Evolutionary conservation across 176 grass and related monocot genomes (phyloP).

Genomic region (Triticum timopheevii): DNA sequence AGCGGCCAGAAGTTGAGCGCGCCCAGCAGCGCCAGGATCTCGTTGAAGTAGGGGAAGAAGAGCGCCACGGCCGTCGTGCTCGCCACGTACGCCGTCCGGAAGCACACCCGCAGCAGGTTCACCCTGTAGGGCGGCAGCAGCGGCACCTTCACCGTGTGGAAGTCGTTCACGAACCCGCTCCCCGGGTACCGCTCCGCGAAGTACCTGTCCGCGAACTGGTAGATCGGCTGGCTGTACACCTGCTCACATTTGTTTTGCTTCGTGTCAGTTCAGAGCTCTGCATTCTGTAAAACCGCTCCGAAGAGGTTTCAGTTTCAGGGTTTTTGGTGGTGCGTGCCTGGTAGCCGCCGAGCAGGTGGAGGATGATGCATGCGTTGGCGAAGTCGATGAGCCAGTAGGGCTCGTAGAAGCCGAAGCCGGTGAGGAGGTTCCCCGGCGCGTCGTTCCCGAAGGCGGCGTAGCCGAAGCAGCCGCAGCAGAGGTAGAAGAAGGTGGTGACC

Average conservation of each 20-base stretch:
- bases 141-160: conserved; percentile 46
- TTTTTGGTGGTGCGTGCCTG: conserved; percentile 38
- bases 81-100: conserved; percentile 66
- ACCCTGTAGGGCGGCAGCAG: conserved; percentile 43
- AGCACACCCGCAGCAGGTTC: conserved; percentile 62
- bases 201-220: conserved; percentile 57
- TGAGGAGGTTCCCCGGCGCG: conserved; percentile 79
- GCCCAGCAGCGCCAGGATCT: conserved; percentile 69
- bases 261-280: not conserved
- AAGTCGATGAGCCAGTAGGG: conserved; percentile 83
- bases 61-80: conserved; percentile 60
- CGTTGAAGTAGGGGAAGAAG: conserved; percentile 77
- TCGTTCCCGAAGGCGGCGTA: conserved; percentile 73
- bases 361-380: conserved; percentile 72
- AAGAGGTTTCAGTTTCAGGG: not conserved
- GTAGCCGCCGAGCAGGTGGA: conserved; percentile 72
- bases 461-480: conserved; percentile 87
- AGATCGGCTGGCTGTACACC: conserved; percentile 78
- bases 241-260: not conserved
- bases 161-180: conserved; percentile 63
- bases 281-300: not conserved
- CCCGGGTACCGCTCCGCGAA: conserved; percentile 42
- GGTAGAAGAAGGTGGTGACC: conserved; percentile 83
- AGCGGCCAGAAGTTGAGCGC: conserved; percentile 77
- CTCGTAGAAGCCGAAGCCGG: conserved; percentile 73